Base-by-base conservation (phyloP, 2,329 filamentous ascomycete species). In the Cladosporium sp. region DNA sequence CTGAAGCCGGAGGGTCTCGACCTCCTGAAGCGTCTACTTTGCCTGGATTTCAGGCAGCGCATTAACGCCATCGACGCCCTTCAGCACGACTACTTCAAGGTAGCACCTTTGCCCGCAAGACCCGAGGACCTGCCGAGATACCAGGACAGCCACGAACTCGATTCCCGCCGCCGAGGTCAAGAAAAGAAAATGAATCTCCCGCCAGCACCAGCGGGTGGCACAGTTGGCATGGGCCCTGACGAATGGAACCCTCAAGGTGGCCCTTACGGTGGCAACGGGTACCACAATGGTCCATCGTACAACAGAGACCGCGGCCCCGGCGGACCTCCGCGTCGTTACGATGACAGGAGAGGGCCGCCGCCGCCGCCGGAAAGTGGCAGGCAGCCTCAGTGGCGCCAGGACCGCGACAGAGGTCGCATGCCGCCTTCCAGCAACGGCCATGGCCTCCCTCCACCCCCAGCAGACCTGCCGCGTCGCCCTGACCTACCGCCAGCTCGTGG, bases 81-180 rank as follows among this genome's bases (percentile, higher is more conserved):
- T 18, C 80, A 94, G 56, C 93, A 98, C 62, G 83, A 88, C 1
- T 98, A 96, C 69, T 97, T 98, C 72, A 84, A 82, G 54, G 86
- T 81, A 50, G 70, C 79, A 1, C 93, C 93, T 3, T 74, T 86
- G 4, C 93, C 93, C 7, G 83, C 91, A 33, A 80, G 80, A 49
- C 89, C 93, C 1, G 84, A 86, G 56, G 90, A 97, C 43, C 79
- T 98, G n/a, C 93, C 93, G 2, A 79, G 75, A 13, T 97, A 95
- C 62, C 88, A 95, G 64, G 92, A 96, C 62, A 95, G 90, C 38
- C 93, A 98, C 69, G 93, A 98, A 68, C 76, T 97, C n/a, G 93
- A 98, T 66, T 52, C 63, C 6, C 82, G 92, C 43, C 83, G 90
- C 66, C 94, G 92, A 69, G 92, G 90, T 59, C 85, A 94, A 57